Conservation (phyloP, 179 eudicot species). For the Spergularia azorica region DNA sequence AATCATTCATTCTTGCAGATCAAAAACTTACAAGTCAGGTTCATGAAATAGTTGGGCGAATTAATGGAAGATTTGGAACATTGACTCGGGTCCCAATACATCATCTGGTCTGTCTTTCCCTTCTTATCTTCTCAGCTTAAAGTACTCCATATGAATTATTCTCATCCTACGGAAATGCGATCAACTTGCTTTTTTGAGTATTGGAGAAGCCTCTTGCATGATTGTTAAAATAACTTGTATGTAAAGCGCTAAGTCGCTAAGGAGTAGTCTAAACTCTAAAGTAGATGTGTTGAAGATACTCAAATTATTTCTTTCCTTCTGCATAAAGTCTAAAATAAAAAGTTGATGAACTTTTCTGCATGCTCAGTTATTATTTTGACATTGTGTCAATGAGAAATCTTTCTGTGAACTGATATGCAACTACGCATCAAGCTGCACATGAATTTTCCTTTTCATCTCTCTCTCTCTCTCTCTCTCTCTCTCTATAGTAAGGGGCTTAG, state of each 20-base stretch:
- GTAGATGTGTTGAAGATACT: background rate
- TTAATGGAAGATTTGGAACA: slow-evolving; percentile 90
- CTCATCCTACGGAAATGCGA: too few species aligned
- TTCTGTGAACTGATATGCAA: too few species aligned
- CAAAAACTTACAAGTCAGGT: slow-evolving; percentile 89
- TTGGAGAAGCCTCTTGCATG: background rate
- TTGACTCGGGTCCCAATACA: slow-evolving; percentile 80
- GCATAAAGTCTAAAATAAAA: too few species aligned
- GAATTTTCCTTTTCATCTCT: too few species aligned
- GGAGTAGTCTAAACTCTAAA: background rate
- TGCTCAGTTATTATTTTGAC: too few species aligned
- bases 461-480: too few species aligned
- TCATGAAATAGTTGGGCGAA: slow-evolving; percentile 94
- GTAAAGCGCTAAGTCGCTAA: background rate
- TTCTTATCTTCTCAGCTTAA: background rate
- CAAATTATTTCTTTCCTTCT: background rate
- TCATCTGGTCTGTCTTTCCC: slow-evolving; percentile 62
- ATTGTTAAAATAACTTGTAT: background rate
- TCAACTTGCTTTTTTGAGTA: background rate
- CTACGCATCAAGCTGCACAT: too few species aligned
- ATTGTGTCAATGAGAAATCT: too few species aligned
- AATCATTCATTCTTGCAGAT: slow-evolving; percentile 46
- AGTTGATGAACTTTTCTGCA: too few species aligned
- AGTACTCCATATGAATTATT: background rate
- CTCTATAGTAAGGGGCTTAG: background rate